Evolutionary conservation across 2,329 filamentous ascomycete species (phyloP).

Genomic region (Clarireedia hainanense): DNA sequence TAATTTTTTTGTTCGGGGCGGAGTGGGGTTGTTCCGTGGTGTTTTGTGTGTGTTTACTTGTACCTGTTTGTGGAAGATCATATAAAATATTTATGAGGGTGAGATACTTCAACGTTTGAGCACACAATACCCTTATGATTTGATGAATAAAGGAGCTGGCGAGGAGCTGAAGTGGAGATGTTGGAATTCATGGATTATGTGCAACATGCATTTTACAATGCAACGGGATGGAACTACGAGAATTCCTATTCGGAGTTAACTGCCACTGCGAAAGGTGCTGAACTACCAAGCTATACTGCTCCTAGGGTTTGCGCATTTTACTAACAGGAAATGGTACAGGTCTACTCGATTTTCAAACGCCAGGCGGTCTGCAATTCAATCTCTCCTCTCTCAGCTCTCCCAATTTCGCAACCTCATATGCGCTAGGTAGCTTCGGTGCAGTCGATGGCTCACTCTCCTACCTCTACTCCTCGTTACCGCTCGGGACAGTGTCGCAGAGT

Average conservation of each 20-base stretch:
- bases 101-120: too few relatives aligned
- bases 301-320: conserved; percentile 2
- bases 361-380: conserved; percentile 74
- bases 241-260: conserved; percentile 87
- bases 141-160: too few relatives aligned
- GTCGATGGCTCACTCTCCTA: conserved; percentile 98
- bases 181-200: conserved; percentile 97
- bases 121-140: too few relatives aligned
- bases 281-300: not conserved
- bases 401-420: conserved; percentile 91
- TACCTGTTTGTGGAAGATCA: too few relatives aligned
- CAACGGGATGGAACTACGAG: conserved; percentile 82
- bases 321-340: conserved; percentile 40
- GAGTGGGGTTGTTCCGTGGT: conserved; percentile 4
- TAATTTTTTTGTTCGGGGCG: not conserved
- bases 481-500: conserved; percentile 62
- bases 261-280: conserved; percentile 68
- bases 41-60: not conserved
- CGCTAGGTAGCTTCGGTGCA: conserved; percentile 78
- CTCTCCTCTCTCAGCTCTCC: conserved; percentile 87
- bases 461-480: conserved; percentile 80
- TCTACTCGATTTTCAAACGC: conserved; percentile 81
- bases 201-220: conserved; percentile 80
- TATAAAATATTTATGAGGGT: too few relatives aligned
- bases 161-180: conserved; percentile 44